These are phyloP conservation scores for Xerocomellus chrysenteron DNA, from an alignment of 768 basidiomycete species.

Conservation along the genomic window DNA sequence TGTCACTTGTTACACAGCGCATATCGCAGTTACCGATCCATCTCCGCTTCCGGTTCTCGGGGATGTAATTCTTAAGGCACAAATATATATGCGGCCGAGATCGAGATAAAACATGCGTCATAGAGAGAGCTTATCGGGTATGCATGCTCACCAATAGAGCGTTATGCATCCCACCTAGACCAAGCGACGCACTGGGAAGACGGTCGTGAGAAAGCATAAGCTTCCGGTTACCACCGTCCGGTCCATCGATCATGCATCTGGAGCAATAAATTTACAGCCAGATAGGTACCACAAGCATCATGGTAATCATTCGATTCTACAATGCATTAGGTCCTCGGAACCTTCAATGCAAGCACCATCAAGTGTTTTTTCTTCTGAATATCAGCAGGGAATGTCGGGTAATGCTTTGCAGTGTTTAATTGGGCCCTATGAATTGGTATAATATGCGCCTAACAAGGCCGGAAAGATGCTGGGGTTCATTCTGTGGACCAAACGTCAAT, in stretches of 20 bases:
- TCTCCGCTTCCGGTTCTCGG: not conserved
- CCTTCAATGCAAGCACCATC: too few species aligned
- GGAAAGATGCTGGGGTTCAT: constrained; percentile 78
- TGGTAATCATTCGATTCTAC: not conserved
- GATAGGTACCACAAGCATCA: not conserved
- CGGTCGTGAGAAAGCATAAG: too few species aligned
- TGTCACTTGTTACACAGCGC: not conserved
- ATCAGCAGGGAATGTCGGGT: too few species aligned
- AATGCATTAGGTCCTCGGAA: not conserved
- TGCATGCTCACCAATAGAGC: not conserved
- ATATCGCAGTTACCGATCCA: not conserved
- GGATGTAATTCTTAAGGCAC: not conserved
- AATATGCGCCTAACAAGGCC: constrained; percentile 77
- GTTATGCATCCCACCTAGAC: not conserved
- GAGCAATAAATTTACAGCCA: not conserved
- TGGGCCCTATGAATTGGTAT: constrained; percentile 90
- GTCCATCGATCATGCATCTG: not conserved
- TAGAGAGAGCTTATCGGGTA: not conserved
- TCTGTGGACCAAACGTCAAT: constrained; percentile 30
- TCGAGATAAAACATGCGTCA: too few species aligned
- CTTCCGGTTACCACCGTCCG: not conserved
- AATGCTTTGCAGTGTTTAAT: constrained; percentile 36
- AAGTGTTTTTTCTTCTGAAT: too few species aligned
- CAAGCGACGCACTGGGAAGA: not conserved
- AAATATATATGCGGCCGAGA: too few species aligned